Percentiles rank a stretch among this genome's conserved stretches.
Evolutionary conservation across 169 alveolate species (phyloP).

Genomic region (Cryptosporidium bovis): DNA sequence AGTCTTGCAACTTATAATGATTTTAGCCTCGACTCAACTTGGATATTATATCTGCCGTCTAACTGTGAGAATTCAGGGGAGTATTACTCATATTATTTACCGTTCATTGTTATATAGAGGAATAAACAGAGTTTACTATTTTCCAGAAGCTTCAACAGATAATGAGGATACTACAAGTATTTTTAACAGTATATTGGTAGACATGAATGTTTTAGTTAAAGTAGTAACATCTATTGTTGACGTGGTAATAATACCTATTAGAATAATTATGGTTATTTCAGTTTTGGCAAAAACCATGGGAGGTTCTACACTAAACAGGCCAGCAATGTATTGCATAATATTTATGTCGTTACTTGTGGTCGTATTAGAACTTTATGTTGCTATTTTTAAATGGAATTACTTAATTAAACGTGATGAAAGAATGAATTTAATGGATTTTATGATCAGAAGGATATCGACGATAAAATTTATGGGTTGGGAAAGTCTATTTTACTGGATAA

Average conservation of each 20-base stretch:
- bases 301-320: constrained; percentile 38
- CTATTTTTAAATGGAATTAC: constrained; percentile 58
- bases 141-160: neutral
- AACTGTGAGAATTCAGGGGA: constrained; percentile 58
- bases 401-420: constrained; percentile 53
- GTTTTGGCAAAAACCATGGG: constrained; percentile 47
- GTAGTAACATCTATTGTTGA: constrained; percentile 47
- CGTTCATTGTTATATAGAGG: constrained; percentile 58
- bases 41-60: constrained; percentile 61
- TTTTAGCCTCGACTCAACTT: constrained; percentile 28
- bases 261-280: constrained; percentile 25
- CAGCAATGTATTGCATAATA: constrained; percentile 50
- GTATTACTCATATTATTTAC: constrained; percentile 64
- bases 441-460: constrained; percentile 25
- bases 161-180: constrained; percentile 24
- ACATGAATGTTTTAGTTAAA: constrained; percentile 37
- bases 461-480: constrained; percentile 53
- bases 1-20: constrained; percentile 13
- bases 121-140: constrained; percentile 19
- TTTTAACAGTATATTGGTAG: constrained; percentile 44
- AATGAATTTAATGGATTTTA: constrained; percentile 55
- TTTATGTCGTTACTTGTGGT: constrained; percentile 30
- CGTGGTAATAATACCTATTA: constrained; percentile 47
- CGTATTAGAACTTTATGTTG: constrained; percentile 31
- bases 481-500: constrained; percentile 33